phyloP scores from a whole-genome alignment of 495 filamentous ascomycete species.

The Penicillium mononematosum region DNA sequence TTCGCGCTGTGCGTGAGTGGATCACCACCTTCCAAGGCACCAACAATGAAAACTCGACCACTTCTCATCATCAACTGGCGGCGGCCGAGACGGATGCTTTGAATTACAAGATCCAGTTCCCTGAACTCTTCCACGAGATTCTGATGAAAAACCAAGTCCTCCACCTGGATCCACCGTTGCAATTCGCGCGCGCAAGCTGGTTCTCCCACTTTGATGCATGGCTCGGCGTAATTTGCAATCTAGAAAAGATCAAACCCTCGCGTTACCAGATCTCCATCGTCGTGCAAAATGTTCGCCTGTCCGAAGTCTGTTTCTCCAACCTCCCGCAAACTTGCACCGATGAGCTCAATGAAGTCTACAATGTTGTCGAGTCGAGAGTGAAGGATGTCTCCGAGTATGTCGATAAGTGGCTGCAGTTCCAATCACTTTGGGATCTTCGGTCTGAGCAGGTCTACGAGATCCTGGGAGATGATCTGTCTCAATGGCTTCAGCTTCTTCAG shows the following conservation, averaged over 20 bases:
- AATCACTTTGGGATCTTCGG: conserved; percentile 96
- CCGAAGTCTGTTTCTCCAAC: conserved; percentile 76
- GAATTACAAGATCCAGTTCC: conserved; percentile 56
- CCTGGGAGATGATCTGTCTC: conserved; percentile 83
- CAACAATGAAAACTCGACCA: conserved; percentile 40
- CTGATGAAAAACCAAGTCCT: conserved; percentile 96
- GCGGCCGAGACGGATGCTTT: conserved; percentile 43
- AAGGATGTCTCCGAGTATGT: conserved; percentile 76
- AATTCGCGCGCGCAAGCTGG: conserved; percentile 92
- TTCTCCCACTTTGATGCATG: conserved; percentile 87
- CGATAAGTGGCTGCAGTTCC: conserved; percentile 97
- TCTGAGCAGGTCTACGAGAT: conserved; percentile 90
- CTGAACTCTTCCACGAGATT: conserved; percentile 75
- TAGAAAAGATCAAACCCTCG: conserved; percentile 89
- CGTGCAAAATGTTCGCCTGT: conserved; percentile 55
- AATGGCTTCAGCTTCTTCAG: conserved; percentile 91
- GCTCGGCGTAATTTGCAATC: conserved; percentile 87
- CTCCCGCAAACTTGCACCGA: conserved; percentile 79
- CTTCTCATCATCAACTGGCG: conserved; percentile 30
- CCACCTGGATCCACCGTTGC: conserved; percentile 87
- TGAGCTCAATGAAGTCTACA: conserved; percentile 74
- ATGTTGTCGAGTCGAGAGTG: conserved; percentile 74
- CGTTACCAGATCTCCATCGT: conserved; percentile 86
- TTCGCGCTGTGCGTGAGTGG: conserved; percentile 80
- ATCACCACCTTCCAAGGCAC: conserved; percentile 72